phyloP scores from a whole-genome alignment of 2,329 filamentous ascomycete species.

The Cladosporium phlei region DNA sequence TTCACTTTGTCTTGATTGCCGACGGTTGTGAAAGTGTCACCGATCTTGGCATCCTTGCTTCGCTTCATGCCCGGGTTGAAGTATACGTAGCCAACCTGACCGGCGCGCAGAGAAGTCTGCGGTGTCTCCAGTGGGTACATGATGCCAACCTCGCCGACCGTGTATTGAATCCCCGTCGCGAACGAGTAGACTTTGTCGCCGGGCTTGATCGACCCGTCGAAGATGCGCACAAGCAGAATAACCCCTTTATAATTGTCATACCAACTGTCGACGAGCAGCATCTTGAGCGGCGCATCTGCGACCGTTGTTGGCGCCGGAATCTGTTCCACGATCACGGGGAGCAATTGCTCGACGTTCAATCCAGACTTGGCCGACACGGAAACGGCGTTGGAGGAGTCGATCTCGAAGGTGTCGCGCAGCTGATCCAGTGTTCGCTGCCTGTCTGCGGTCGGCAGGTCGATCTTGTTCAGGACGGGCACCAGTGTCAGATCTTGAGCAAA shows the following conservation, averaged over 20 bases:
- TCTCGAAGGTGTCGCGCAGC: slow-evolving; percentile 79
- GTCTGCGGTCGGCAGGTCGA: slow-evolving; percentile 87
- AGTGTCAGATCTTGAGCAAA: slow-evolving; percentile 85
- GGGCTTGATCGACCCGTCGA: slow-evolving; percentile 76
- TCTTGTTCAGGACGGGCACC: slow-evolving; percentile 93
- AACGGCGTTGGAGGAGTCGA: slow-evolving; percentile 70
- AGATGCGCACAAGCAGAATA: slow-evolving; percentile 82
- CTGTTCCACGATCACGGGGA: slow-evolving; percentile 79
- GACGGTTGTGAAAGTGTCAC: slow-evolving; percentile 85
- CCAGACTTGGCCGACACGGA: slow-evolving; percentile 92
- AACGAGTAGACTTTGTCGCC: slow-evolving; percentile 86
- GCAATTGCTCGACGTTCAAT: slow-evolving; percentile 73
- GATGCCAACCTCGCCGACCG: slow-evolving; percentile 92
- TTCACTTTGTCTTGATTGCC: slow-evolving; percentile 72
- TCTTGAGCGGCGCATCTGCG: slow-evolving; percentile 64
- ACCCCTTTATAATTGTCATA: slow-evolving; percentile 96
- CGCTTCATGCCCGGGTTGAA: slow-evolving; percentile 99
- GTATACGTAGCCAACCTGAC: slow-evolving; percentile 92
- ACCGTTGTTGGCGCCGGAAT: slow-evolving; percentile 79
- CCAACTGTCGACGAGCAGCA: slow-evolving; percentile 95
- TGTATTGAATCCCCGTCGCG: slow-evolving; percentile 83
- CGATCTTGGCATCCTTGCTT: slow-evolving; percentile 91
- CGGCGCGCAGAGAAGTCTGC: slow-evolving; percentile 74
- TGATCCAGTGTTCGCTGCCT: slow-evolving; percentile 80
- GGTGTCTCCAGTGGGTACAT: slow-evolving; percentile 87